Evolutionary conservation across 75 land plant species (phyloP).

Genomic region (Ceratopteris richardii): DNA sequence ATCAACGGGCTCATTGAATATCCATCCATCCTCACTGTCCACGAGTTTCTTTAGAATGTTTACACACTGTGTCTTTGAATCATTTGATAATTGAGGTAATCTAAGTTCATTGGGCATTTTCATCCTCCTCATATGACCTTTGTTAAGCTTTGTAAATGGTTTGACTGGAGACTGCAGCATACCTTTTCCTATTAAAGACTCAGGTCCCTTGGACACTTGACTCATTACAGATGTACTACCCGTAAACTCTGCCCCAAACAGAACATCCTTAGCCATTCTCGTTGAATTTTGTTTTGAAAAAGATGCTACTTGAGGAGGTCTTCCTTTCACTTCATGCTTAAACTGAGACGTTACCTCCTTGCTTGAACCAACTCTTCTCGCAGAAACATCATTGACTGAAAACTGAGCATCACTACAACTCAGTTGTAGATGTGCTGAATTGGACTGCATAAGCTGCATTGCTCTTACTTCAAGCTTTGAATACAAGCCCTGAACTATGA

Average conservation of each 20-base stretch:
- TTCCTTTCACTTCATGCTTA: background rate
- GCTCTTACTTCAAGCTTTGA: constrained; percentile 37
- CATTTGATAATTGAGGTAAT: no score
- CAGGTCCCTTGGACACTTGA: no score
- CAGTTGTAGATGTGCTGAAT: background rate
- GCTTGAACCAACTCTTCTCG: constrained; percentile 1
- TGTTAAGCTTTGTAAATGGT: no score
- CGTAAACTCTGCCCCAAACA: no score
- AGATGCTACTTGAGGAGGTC: background rate
- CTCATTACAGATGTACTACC: no score
- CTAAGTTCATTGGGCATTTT: no score
- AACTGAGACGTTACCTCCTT: constrained; percentile 36
- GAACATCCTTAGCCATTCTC: background rate
- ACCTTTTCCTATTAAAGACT: no score
- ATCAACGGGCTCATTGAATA: constrained; percentile 68
- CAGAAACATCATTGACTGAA: constrained; percentile 10
- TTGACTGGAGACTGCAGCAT: no score
- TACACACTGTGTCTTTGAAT: constrained; percentile 26
- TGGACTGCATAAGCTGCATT: constrained; percentile 3
- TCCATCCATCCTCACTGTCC: constrained; percentile 74
- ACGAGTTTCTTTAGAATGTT: constrained; percentile 43
- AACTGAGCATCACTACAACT: constrained; percentile 16
- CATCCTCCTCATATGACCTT: no score
- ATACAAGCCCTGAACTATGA: constrained; percentile 31
- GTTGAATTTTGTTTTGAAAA: background rate